phyloP scores from a whole-genome alignment of 805 yeast genomes.

The Yarrowia deformans region DNA sequence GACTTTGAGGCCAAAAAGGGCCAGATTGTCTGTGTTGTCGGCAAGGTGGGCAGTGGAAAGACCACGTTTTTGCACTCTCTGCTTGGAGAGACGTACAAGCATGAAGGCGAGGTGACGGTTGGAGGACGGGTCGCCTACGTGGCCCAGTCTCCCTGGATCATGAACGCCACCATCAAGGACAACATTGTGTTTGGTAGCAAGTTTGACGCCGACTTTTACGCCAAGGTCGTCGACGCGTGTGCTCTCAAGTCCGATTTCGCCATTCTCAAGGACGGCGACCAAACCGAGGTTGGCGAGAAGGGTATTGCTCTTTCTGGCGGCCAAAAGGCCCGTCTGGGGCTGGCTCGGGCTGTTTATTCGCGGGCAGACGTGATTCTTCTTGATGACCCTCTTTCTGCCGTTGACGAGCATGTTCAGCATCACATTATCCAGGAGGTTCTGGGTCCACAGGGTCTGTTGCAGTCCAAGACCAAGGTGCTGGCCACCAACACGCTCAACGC shows the following conservation, averaged over 20 bases:
- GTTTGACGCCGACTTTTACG: constrained; percentile 81
- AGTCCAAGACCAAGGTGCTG: constrained; percentile 71
- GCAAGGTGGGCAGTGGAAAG: constrained; percentile 86
- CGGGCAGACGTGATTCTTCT: constrained; percentile 89
- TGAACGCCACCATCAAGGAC: constrained; percentile 87
- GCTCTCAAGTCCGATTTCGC: constrained; percentile 81
- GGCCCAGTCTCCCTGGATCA: constrained; percentile 90
- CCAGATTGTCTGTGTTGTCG: constrained; percentile 79
- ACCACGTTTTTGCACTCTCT: constrained; percentile 78
- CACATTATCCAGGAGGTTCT: constrained; percentile 74
- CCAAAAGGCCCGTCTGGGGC: constrained; percentile 92
- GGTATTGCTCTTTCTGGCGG: constrained; percentile 98
- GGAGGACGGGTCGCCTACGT: constrained; percentile 83
- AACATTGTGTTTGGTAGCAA: constrained; percentile 89
- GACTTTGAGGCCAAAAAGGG: constrained; percentile 72
- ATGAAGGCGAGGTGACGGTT: constrained; percentile 68
- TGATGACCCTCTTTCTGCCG: constrained; percentile 95
- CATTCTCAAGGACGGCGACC: constrained; percentile 86
- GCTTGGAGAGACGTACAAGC: constrained; percentile 76
- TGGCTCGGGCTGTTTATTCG: constrained; percentile 95
- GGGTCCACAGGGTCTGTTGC: constrained; percentile 76
- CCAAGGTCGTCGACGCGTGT: constrained; percentile 83
- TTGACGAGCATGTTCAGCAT: constrained; percentile 94
- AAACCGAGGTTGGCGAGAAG: constrained; percentile 94
- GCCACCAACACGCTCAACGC: constrained; percentile 85